Conservation (phyloP, 73 alveolate species). For the Paramecium biaurelia region DNA sequence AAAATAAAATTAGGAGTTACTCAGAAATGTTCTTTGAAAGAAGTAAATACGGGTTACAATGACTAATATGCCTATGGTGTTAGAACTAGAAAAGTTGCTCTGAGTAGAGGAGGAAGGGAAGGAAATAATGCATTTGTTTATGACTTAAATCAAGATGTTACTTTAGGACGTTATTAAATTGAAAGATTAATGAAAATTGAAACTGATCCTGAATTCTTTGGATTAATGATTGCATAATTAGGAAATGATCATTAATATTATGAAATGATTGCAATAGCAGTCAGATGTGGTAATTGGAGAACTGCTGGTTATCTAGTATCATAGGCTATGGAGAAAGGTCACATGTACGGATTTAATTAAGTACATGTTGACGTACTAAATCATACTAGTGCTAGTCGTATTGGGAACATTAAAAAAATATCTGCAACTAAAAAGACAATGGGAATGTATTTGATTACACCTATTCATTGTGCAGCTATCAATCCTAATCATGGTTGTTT, state of each 20-base stretch:
- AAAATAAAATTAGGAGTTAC: slow-evolving; percentile 52
- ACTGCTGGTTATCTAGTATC: slow-evolving; percentile 78
- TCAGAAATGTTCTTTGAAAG: slow-evolving; percentile 73
- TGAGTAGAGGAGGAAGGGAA: slow-evolving; percentile 95
- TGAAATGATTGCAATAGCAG: slow-evolving; percentile 74
- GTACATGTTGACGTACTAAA: slow-evolving; percentile 88
- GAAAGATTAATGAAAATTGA: slow-evolving; percentile 66
- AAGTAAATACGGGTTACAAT: slow-evolving; percentile 87
- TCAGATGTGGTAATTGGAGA: slow-evolving; percentile 89
- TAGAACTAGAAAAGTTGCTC: slow-evolving; percentile 83
- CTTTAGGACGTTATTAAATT: not conserved
- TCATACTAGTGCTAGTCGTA: not conserved
- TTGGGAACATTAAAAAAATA: not conserved
- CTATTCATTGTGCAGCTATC: slow-evolving; percentile 96
- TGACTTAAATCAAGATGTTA: slow-evolving; percentile 64
- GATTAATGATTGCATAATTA: slow-evolving; percentile 72
- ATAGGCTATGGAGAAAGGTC: slow-evolving; percentile 68
- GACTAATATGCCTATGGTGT: slow-evolving; percentile 88
- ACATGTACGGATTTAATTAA: slow-evolving; percentile 88
- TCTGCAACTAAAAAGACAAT: slow-evolving; percentile 84
- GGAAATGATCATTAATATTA: slow-evolving; percentile 63
- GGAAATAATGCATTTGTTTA: slow-evolving; percentile 98
- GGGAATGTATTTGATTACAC: slow-evolving; percentile 88
- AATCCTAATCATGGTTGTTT: slow-evolving; percentile 90
- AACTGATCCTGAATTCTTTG: slow-evolving; percentile 73